These are phyloP conservation scores for Lasiodiplodia gonubiensis DNA, from an alignment of 2,329 filamentous ascomycete species.

Conservation along the genomic window DNA sequence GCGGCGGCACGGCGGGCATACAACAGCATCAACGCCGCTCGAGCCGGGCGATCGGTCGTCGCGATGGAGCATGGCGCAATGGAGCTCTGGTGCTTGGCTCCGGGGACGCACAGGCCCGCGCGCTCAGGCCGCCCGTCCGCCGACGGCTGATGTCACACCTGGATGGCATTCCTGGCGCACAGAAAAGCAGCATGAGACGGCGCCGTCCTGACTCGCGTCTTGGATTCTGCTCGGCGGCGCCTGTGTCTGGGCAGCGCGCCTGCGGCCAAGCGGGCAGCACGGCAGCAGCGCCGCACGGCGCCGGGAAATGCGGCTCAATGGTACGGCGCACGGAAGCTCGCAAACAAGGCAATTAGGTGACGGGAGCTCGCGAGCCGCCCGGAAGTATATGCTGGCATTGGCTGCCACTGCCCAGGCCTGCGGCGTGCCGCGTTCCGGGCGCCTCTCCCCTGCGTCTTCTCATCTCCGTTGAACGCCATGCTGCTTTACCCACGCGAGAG, in stretches of 20 bases:
- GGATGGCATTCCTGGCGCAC: neutral
- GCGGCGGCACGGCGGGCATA: neutral
- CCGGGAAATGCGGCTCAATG: slow-evolving; percentile 16
- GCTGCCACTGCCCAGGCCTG: neutral
- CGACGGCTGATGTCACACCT: slow-evolving; percentile 18
- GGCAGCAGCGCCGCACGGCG: slow-evolving; percentile 11
- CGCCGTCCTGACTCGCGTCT: slow-evolving; percentile 15
- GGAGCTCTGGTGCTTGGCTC: slow-evolving; percentile 3
- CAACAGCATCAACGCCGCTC: neutral
- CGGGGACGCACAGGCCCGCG: neutral
- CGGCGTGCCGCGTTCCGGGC: neutral
- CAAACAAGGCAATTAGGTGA: slow-evolving; percentile 19
- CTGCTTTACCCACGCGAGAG: slow-evolving; percentile 5
- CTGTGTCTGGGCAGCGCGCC: neutral
- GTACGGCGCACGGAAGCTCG: neutral
- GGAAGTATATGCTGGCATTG: slow-evolving; percentile 15
- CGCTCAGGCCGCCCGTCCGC: slow-evolving; percentile 12
- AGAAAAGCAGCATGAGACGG: neutral
- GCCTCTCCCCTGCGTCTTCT: slow-evolving; percentile 4
- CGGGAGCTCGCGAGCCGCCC: slow-evolving; percentile 18
- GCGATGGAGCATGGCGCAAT: slow-evolving; percentile 12
- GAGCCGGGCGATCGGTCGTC: slow-evolving; percentile 19
- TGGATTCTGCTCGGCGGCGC: slow-evolving; percentile 10
- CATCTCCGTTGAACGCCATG: slow-evolving; percentile 8
- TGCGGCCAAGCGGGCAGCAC: slow-evolving; percentile 14